Base-by-base conservation (phyloP, 768 basidiomycete genomes). In the Tubosaeta sp. region DNA sequence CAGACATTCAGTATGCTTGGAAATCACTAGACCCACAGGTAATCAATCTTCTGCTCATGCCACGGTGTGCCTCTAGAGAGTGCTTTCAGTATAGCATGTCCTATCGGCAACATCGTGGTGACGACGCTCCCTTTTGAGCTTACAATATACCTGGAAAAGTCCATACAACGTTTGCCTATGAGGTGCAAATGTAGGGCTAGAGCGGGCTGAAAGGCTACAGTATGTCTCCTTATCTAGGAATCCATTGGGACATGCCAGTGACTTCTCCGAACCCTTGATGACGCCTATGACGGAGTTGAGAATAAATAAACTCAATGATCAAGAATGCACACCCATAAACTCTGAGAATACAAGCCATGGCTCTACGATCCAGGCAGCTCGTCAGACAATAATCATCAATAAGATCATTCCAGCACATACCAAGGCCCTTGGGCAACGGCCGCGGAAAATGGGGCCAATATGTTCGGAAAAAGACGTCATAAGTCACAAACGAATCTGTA, bases 361-460 rank as follows among this genome's bases (percentile, higher is more conserved):
- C 60, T 84, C 86, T 88, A 45, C 40, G 2, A 48, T 13, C 8
- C 24, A 25, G 16, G 44, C 21, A 45, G 42, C 8, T 21, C 0
- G 22, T 45, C 19, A 42, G 39, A 43, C 22, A 27, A 3, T n/a
- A 8, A 13, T 12, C 12, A 8, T 30, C 5, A 11, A 29, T 1
- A 40, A 18, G 14, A 25, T 12, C 18, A 38, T 10, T 12, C 3
- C 4, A 31, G 21, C 66, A 44, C 53, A 29, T 38, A 84, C 86
- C 78, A 12, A 87, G 65, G 3, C 74, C 73, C 54, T 79, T 83
- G 1, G 69, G 77, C 34, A 80, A 67, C 6, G 59, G 53, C 50
- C 80, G 76, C 1, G 80, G 69, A 39, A 85, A 77, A 61, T 76
- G 81, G 3, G 74, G 71, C 86, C 86, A 87, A 57, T 86, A 87